These are phyloP conservation scores for Salvia sclarea DNA, from an alignment of 305 asterid genomes.

Conservation along the genomic window DNA sequence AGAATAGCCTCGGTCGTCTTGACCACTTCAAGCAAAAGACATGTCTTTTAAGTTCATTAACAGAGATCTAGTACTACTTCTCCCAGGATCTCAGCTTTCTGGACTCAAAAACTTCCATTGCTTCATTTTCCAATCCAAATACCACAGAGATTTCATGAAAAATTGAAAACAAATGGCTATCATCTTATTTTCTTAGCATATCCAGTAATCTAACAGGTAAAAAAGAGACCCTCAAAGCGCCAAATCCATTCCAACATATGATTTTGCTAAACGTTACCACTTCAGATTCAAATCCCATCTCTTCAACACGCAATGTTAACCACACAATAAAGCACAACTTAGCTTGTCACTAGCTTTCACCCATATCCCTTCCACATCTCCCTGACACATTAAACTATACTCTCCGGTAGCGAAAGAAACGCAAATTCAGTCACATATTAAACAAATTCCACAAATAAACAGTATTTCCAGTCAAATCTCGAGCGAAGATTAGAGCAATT, in stretches of 20 bases:
- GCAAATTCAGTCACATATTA: background rate
- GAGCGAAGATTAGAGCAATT: background rate
- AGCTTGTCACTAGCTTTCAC: constrained; percentile 25
- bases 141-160: background rate
- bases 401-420: background rate
- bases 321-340: constrained; percentile 17
- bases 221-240: background rate
- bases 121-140: too few species aligned
- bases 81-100: too few species aligned
- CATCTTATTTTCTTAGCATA: background rate
- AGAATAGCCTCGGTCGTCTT: background rate
- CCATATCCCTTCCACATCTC: constrained; percentile 7
- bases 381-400: constrained; percentile 19
- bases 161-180: background rate
- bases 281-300: constrained; percentile 23
- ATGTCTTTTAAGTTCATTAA: background rate
- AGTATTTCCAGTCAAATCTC: constrained; percentile 13
- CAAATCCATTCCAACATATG: constrained; percentile 15
- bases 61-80: too few species aligned
- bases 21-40: background rate
- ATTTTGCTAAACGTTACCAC: background rate
- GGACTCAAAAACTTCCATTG: too few species aligned
- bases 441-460: constrained; percentile 12
- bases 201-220: constrained; percentile 19
- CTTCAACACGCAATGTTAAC: constrained; percentile 11